Evolutionary conservation across 305 asterid species (phyloP).

Genomic region (Fraxinus angustifolia): DNA sequence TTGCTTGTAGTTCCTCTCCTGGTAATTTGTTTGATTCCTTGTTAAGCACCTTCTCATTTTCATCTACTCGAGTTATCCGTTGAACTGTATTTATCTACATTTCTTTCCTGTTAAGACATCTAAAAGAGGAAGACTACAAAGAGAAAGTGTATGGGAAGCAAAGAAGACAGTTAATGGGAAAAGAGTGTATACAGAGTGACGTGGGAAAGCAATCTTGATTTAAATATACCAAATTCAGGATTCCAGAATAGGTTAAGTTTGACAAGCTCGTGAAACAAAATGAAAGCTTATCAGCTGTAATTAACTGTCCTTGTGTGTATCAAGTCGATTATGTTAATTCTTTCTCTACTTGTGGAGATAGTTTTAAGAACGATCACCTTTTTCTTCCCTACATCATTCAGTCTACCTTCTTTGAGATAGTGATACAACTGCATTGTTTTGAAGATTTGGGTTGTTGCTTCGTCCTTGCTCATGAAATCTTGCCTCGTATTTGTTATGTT

Average conservation of each 20-base stretch:
- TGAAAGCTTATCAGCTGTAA: neutral
- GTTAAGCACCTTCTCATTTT: neutral
- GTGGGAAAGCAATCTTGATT: neutral
- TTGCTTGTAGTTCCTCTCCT: slow-evolving; percentile 84
- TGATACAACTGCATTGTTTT: neutral
- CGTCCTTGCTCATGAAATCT: neutral
- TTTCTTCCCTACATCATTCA: neutral
- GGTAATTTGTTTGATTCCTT: slow-evolving; percentile 41
- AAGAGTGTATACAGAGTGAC: neutral
- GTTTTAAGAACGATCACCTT: neutral
- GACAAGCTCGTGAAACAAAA: neutral
- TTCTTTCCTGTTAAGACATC: neutral
- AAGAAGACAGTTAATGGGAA: neutral
- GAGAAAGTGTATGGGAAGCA: neutral
- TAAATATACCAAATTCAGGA: neutral
- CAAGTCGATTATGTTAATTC: neutral
- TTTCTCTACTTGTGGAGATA: neutral
- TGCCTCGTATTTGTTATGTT: neutral
- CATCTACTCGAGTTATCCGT: neutral
- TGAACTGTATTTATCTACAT: neutral
- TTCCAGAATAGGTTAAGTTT: neutral
- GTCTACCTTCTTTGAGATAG: neutral
- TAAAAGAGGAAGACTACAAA: neutral
- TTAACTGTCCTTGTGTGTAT: neutral
- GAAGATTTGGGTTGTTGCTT: neutral